Evolutionary conservation across 2,329 filamentous ascomycete species (phyloP).

Genomic region (Neodidymelliopsis sp.): DNA sequence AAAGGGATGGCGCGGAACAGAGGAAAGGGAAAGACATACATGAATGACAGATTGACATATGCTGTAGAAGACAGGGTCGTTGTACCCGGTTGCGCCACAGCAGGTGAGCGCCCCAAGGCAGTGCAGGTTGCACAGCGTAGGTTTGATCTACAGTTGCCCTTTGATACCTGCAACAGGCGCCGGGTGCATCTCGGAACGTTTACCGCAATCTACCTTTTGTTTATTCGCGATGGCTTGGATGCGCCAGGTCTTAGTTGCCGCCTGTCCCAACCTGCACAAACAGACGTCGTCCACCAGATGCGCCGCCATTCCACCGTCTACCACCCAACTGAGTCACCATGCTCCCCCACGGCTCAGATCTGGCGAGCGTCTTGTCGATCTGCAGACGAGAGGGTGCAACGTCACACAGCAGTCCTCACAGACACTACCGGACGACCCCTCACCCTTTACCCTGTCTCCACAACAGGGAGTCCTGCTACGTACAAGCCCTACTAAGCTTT

Average conservation of each 20-base stretch:
- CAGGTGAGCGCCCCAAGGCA: constrained; percentile 20
- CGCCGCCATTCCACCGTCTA: constrained; percentile 5
- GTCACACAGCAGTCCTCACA: constrained; percentile 25
- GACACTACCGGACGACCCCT: constrained; percentile 27
- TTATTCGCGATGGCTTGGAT: neutral
- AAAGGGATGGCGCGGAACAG: constrained; percentile 8
- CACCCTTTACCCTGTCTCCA: constrained; percentile 10
- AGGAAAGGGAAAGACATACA: constrained; percentile 24
- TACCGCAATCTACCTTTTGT: constrained; percentile 12
- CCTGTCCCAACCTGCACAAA: neutral
- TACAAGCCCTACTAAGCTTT: constrained; percentile 4
- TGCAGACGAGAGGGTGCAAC: constrained; percentile 28
- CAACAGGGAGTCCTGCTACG: constrained; percentile 9
- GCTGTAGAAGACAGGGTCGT: constrained; percentile 21
- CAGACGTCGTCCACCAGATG: constrained; percentile 1
- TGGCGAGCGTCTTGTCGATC: constrained; percentile 26
- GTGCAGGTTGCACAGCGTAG: constrained; percentile 25
- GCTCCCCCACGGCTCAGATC: constrained; percentile 19
- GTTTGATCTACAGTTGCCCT: constrained; percentile 5
- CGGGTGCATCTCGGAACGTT: constrained; percentile 3
- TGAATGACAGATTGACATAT: constrained; percentile 34
- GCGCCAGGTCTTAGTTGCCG: neutral
- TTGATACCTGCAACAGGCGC: constrained; percentile 2
- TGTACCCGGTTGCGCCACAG: constrained; percentile 26
- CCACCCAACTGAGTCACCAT: constrained; percentile 21